Evolutionary conservation across 129 eudicot genomes (phyloP), one percentile per base, ranked within the genome.

Genomic region (Chrysanthemum lavandulifolium): DNA sequence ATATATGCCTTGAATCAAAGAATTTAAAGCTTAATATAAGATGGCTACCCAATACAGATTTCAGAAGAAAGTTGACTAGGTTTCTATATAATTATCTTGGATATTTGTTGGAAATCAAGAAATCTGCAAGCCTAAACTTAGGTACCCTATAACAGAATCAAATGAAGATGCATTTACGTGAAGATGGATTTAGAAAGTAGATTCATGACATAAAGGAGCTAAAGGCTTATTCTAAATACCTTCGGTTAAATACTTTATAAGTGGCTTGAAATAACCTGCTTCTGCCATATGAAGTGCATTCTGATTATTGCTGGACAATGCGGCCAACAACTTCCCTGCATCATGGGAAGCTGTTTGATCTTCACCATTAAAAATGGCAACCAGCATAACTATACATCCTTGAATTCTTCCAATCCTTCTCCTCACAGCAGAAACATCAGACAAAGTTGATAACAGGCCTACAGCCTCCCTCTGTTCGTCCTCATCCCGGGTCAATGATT

Each of bases 271-370:
- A 66, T 90, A 94, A 56, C 96, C 98, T 36, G 97, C 91, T 82
- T 94, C 98, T 19, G 97, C 98, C 96, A 90, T 90, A 81, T 90
- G 89, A 82, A 90, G 96, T 77, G 88, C 98, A 84, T 90, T 85
- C 61, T 94, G 97, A 55, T 91, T 79, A 72, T 90, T 94, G 71
- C 82, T 71, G 2, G 97, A 94, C 77, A 94, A 80, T 66, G 91
- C 76, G 16, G 82, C 76, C 61, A 94, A 67, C 83, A 94, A 57
- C 64, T 75, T 84, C 13, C 80, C 91, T 14, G 98, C 98, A 79
- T 88, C 88, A 66, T 23, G 58, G 12, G 98, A 84, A 84, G 96
- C 92, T 23, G 63, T 71, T 84, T 79, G 82, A 83, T 90, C 91
- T 7, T 90, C 85, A 6, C 96, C 93, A 51, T 88, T 90, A 2